Base-by-base conservation (phyloP, 805 yeast genomes). In the Yarrowia sp. region DNA sequence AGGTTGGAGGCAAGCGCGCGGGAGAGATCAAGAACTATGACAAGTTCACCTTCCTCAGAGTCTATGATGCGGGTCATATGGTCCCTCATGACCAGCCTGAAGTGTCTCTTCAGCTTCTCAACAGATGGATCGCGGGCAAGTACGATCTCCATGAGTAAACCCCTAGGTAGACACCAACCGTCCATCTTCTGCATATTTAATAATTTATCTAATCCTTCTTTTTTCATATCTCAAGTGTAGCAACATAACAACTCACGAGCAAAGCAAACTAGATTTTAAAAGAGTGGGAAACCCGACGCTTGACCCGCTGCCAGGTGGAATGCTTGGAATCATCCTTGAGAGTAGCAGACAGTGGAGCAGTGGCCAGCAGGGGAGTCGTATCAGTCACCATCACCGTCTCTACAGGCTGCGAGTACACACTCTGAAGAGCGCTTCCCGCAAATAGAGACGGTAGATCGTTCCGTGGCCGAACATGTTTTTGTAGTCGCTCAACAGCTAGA, bases 41-140 rank as follows among this genome's bases (percentile, higher is more conserved):
- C 30, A 81, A 85, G 46, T 86, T 91, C 72, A 86, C 96, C 3
- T 91, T 88, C 77, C 80, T 90, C 71, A 83, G 96, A 73, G 81
- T 91, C 44, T 88, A 76, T 69, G 89, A 85, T 68, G 96, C 93
- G 35, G 97, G 97, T 10, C 97, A 91, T 75, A 89, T 91, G 96
- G 96, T 90, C 68, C 96, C 96, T 33, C 87, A 81, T 71, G 93
- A 91, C 75, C 93, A 90, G 78, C 96, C 96, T 6, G 87, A 82
- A 69, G 82, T 82, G 68, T 79, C 95, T 1, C 80, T 87, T 70
- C 83, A 83, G 35, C 83, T 90, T 87, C 80, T 89, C 24, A 85
- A 88, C 78, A 78, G 85, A 68, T 90, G 97, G 96, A 75, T 90
- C 24, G 10, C 30, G 1, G 58, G 58, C 6, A 51, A 33, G 30